phyloP scores from a whole-genome alignment of 2,329 filamentous ascomycete species.

The Sarocladium oryzae region DNA sequence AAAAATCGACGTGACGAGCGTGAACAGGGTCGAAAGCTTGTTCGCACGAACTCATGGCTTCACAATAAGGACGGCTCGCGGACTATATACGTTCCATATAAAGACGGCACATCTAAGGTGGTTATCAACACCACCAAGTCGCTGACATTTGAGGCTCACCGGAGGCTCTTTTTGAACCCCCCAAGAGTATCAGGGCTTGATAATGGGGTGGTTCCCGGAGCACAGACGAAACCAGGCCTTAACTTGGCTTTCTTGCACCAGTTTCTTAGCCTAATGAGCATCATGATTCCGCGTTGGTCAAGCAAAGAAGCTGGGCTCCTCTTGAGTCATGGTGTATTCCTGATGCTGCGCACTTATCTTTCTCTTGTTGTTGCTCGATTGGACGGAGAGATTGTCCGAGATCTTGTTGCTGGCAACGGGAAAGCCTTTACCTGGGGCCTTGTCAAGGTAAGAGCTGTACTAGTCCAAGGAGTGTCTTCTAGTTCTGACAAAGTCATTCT shows the following conservation, averaged over 20 bases:
- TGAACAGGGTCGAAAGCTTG: slow-evolving; percentile 72
- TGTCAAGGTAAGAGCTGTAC: slow-evolving; percentile 50
- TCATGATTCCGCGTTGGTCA: slow-evolving; percentile 93
- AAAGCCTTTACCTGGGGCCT: slow-evolving; percentile 84
- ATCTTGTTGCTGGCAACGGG: slow-evolving; percentile 91
- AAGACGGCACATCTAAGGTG: slow-evolving; percentile 81
- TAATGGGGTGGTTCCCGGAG: slow-evolving; percentile 71
- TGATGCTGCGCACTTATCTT: slow-evolving; percentile 88
- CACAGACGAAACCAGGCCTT: slow-evolving; percentile 86
- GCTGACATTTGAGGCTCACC: slow-evolving; percentile 93
- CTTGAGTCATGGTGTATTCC: slow-evolving; percentile 79
- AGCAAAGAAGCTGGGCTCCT: slow-evolving; percentile 93
- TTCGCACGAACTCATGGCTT: slow-evolving; percentile 87
- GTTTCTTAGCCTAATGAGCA: slow-evolving; percentile 91
- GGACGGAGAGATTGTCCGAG: slow-evolving; percentile 92
- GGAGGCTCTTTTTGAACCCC: slow-evolving; percentile 85
- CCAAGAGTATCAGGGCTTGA: slow-evolving; percentile 73
- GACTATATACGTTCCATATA: slow-evolving; percentile 92
- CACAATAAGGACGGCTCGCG: slow-evolving; percentile 91
- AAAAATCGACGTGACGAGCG: slow-evolving; percentile 66
- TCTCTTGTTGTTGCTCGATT: slow-evolving; percentile 87
- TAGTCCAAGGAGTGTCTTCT: background rate
- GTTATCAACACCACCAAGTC: slow-evolving; percentile 84
- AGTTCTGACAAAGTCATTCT: slow-evolving; percentile 10
- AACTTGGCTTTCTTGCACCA: slow-evolving; percentile 96